phyloP scores from a whole-genome alignment of 129 eudicot genomes.

The Silybum marianum region DNA sequence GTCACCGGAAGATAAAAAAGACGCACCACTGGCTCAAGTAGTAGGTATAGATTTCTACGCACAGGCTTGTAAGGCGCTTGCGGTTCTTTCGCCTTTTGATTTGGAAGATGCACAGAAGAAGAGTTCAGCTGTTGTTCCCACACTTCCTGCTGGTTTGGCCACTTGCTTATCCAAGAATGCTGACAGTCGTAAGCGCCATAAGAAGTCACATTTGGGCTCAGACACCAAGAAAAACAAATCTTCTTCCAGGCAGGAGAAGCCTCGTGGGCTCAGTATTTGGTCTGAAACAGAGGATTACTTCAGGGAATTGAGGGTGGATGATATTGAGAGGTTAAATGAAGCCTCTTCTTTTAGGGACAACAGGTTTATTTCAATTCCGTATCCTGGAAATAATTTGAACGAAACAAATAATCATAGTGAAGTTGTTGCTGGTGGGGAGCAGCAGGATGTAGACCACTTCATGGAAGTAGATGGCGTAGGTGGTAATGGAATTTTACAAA shows the following conservation, averaged over 20 bases:
- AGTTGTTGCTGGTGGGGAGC: slow-evolving; percentile 24
- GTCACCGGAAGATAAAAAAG: slow-evolving; percentile 11
- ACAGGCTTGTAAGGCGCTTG: slow-evolving; percentile 80
- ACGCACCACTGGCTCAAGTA: slow-evolving; percentile 2
- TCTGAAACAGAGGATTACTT: slow-evolving; percentile 79
- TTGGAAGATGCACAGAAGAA: slow-evolving; percentile 47
- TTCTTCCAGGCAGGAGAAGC: slow-evolving; percentile 47
- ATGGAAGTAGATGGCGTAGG: slow-evolving; percentile 49
- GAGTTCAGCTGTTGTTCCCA: slow-evolving; percentile 16
- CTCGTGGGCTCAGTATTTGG: slow-evolving; percentile 56
- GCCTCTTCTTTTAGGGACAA: slow-evolving; percentile 26
- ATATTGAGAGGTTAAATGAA: slow-evolving; percentile 56
- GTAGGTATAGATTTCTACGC: slow-evolving; percentile 63
- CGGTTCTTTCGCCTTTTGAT: slow-evolving; percentile 79
- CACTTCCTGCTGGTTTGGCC: slow-evolving; percentile 69
- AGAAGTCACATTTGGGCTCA: slow-evolving; percentile 63
- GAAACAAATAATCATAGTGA: slow-evolving; percentile 12
- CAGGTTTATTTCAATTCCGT: slow-evolving; percentile 49
- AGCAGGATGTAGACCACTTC: slow-evolving; percentile 32
- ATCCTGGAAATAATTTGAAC: slow-evolving; percentile 12
- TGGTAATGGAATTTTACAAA: slow-evolving; percentile 25
- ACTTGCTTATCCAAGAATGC: slow-evolving; percentile 46
- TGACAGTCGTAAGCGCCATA: slow-evolving; percentile 75
- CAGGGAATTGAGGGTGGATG: slow-evolving; percentile 63
- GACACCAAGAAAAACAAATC: slow-evolving; percentile 56